Evolutionary conservation across 495 filamentous ascomycete genomes (phyloP).

Genomic region (Massariosphaeria phaeospora): DNA sequence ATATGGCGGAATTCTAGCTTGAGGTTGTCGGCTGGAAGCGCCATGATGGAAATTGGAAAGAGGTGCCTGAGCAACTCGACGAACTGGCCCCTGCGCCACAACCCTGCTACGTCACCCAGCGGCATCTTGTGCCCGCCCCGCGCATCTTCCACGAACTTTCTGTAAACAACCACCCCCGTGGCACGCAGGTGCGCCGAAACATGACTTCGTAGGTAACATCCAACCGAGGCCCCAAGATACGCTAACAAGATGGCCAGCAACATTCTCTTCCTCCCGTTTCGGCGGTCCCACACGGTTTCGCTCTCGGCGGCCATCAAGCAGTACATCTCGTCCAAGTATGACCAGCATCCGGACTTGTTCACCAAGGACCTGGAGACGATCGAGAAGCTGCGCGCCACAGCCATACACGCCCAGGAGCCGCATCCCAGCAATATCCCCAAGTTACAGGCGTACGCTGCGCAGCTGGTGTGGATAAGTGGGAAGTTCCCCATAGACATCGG

Average conservation of each 20-base stretch:
- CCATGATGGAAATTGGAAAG: too few relatives aligned
- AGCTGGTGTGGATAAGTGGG: constrained; percentile 87
- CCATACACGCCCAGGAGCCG: constrained; percentile 79
- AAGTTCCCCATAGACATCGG: constrained; percentile 98
- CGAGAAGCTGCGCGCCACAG: constrained; percentile 73
- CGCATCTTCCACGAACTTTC: too few relatives aligned
- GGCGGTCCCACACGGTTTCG: constrained; percentile 69
- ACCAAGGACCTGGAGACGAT: constrained; percentile 80
- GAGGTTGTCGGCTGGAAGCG: too few relatives aligned
- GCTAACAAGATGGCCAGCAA: constrained; percentile 38
- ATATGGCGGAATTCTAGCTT: too few relatives aligned
- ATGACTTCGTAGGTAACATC: constrained; percentile 32
- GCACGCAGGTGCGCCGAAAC: not conserved
- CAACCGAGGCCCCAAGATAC: too few relatives aligned
- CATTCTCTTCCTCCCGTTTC: constrained; percentile 70
- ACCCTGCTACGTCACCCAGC: too few relatives aligned
- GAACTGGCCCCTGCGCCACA: too few relatives aligned
- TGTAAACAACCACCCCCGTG: too few relatives aligned
- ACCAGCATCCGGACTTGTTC: constrained; percentile 98
- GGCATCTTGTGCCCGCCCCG: too few relatives aligned
- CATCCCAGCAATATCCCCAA: constrained; percentile 86
- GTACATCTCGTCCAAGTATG: constrained; percentile 98
- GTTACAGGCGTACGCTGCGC: constrained; percentile 81
- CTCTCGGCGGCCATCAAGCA: constrained; percentile 81
- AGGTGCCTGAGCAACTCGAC: too few relatives aligned